phyloP scores from a whole-genome alignment of 495 filamentous ascomycete genomes.

The Cetradonia linearis region DNA sequence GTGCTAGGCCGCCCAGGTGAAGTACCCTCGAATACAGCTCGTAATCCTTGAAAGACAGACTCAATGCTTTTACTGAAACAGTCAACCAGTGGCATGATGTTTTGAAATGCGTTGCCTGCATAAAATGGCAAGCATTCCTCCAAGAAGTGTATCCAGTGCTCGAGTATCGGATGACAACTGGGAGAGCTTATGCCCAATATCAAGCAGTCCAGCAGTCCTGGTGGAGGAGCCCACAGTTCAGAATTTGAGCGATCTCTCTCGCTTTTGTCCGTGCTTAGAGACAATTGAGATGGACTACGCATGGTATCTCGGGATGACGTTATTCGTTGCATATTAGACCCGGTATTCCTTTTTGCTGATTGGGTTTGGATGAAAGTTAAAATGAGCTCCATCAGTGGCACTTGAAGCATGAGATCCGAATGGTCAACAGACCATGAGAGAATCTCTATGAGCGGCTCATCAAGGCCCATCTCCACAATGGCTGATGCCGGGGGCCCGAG shows the following conservation, averaged over 20 bases:
- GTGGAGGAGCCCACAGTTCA: conserved; percentile 47
- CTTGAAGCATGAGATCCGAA: conserved; percentile 57
- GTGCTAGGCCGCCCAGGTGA: conserved; percentile 34
- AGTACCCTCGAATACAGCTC: conserved; percentile 43
- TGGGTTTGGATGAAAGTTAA: conserved; percentile 59
- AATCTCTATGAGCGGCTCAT: conserved; percentile 59
- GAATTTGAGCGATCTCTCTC: conserved; percentile 32
- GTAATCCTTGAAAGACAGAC: conserved; percentile 54
- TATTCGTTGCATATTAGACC: conserved; percentile 35
- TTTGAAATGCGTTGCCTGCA: conserved; percentile 73
- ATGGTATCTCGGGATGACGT: conserved; percentile 37
- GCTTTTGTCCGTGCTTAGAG: conserved; percentile 39
- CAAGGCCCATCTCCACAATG: conserved; percentile 59
- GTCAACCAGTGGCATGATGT: conserved; percentile 80
- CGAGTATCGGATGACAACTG: conserved; percentile 65
- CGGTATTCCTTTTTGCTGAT: conserved; percentile 32
- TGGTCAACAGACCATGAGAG: conserved; percentile 53
- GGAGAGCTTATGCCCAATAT: conserved; percentile 67
- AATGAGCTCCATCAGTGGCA: conserved; percentile 63
- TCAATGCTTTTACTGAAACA: conserved; percentile 71
- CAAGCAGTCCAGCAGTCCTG: conserved; percentile 70
- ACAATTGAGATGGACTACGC: conserved; percentile 39
- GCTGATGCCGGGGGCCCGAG: conserved; percentile 57
- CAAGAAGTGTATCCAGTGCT: conserved; percentile 87
- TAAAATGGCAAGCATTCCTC: conserved; percentile 75